Base-by-base conservation (phyloP, 2,329 filamentous ascomycete species). In the Arachnopeziza araneosa region DNA sequence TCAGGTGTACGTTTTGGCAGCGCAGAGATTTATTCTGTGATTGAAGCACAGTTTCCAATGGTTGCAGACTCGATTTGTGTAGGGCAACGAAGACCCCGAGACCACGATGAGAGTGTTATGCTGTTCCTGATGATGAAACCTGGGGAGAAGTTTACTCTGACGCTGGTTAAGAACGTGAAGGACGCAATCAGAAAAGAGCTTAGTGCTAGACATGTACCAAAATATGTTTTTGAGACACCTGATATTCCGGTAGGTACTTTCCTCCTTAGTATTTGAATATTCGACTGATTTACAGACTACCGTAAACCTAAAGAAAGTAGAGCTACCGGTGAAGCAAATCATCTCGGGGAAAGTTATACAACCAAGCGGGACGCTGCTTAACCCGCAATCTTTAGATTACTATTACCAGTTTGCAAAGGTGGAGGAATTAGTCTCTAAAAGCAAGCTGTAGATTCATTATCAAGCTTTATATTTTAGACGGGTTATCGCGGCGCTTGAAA, bases 261-360 rank as follows among this genome's bases (percentile, higher is more conserved):
- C 17, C 36, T 44, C 6, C 17, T 44, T 7, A 10, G 50, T 5
- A 8, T 10, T 22, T 22, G 50, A 50, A 50, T n/a, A 14, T 50
- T 14, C 22, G 19, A 12, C 21, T 52, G n/a, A 61, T 56, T 1
- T 10, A 24, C n/a, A 91, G 85, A 89, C 86, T 0, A 95, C 90
- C 0, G 85, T 95, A 63, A 95, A 93, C 70, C 75, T 90, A 55
- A 95, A 95, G 73, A 95, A 95, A 73, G 90, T 95, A 3, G 90
- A 95, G 72, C 68, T 95, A 56, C 90, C 90, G 0, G 88, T 95
- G 30, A 95, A 95, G 76, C 87, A 90, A 70, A 95, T 95, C 64
- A 86, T 95, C 0, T 91, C 84, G 0, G 90, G 90, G 0, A 84
- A 86, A 67, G 83, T 76, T 24, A 83, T 95, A 70, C 91, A 88